These are phyloP conservation scores for Friedmanniomyces endolithicus DNA, from an alignment of 495 filamentous ascomycete genomes.

Conservation along the genomic window DNA sequence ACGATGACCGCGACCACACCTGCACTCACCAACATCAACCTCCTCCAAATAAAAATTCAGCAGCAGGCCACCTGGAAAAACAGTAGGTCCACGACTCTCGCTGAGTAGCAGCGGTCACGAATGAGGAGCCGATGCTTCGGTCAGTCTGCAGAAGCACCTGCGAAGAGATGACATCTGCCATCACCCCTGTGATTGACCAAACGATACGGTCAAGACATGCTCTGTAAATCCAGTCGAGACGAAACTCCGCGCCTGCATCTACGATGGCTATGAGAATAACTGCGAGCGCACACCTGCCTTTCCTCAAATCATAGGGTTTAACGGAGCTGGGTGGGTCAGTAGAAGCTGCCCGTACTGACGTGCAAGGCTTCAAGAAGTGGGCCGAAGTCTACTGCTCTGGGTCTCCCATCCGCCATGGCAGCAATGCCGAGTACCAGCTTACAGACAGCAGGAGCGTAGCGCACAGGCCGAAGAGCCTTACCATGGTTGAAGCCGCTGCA, in stretches of 20 bases:
- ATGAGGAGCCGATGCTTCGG: too few relatives aligned
- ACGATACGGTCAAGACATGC: conserved; percentile 20
- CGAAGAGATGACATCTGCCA: too few relatives aligned
- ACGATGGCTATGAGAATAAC: conserved; percentile 31
- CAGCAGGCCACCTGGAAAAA: too few relatives aligned
- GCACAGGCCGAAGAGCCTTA: conserved; percentile 24
- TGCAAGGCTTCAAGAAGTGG: conserved; percentile 22
- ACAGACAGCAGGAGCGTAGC: conserved; percentile 20
- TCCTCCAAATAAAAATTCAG: too few relatives aligned
- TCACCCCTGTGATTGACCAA: neutral
- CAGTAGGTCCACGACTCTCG: too few relatives aligned
- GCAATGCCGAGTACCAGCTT: conserved; percentile 25
- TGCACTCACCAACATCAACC: too few relatives aligned
- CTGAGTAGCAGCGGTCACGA: too few relatives aligned
- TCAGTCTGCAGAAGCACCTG: neutral
- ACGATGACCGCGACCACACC: too few relatives aligned
- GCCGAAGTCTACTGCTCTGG: conserved; percentile 30
- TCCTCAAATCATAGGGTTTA: conserved; percentile 25
- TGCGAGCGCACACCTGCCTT: conserved; percentile 21
- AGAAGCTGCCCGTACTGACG: conserved; percentile 14
- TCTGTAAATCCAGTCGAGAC: conserved; percentile 30
- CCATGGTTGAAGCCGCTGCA: conserved; percentile 25
- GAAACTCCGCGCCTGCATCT: conserved; percentile 27
- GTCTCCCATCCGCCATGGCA: conserved; percentile 24
- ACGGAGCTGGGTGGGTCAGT: conserved; percentile 20